Conservation (phyloP, 2,329 filamentous ascomycete species). For the Neopestalotiopsis sp. region DNA sequence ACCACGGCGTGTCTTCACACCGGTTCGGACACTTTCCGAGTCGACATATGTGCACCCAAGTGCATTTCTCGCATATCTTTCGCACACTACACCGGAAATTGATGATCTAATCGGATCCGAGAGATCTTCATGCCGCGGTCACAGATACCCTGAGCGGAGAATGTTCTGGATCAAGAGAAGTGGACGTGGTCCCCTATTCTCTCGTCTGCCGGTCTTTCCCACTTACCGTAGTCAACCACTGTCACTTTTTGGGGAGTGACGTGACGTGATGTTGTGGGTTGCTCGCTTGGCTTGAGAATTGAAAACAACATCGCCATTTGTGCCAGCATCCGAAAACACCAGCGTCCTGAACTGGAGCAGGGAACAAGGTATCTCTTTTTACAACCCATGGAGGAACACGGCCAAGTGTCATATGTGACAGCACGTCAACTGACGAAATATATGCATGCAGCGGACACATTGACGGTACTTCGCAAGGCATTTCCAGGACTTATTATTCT, state of each 20-base stretch:
- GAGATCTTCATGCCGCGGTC: neutral
- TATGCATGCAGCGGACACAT: too few species aligned
- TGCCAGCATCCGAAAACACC: too few species aligned
- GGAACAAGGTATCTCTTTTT: too few species aligned
- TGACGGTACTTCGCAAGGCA: too few species aligned
- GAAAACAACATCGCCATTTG: too few species aligned
- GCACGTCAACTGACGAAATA: too few species aligned
- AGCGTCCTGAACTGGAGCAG: too few species aligned
- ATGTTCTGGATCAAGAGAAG: neutral
- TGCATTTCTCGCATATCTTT: neutral
- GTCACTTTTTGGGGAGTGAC: neutral
- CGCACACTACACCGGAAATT: neutral
- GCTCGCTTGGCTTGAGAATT: too few species aligned
- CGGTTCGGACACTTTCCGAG: slow-evolving; percentile 15
- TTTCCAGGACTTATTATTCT: too few species aligned
- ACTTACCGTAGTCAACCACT: neutral
- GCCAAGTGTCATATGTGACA: too few species aligned
- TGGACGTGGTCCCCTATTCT: neutral
- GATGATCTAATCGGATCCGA: neutral
- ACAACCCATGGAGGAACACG: too few species aligned
- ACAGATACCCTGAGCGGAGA: neutral
- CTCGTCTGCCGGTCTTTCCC: neutral
- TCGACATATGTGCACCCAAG: neutral
- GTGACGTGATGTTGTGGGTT: neutral
- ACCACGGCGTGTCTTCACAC: neutral